Conservation (phyloP, 345 rosid species). For the Toxicodendron radicans region DNA sequence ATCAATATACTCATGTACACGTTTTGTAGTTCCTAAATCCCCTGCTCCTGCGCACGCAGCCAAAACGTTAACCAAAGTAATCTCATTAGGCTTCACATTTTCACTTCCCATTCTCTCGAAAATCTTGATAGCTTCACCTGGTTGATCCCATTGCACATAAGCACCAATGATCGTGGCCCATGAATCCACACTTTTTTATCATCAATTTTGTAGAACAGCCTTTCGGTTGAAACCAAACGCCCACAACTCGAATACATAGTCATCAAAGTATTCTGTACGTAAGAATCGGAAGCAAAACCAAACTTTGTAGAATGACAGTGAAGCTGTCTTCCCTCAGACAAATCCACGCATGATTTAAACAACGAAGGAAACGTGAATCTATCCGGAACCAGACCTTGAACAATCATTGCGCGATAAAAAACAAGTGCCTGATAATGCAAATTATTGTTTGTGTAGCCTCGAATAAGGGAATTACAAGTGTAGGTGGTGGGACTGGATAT, state of each 20-base stretch:
- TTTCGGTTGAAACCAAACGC: slow-evolving; percentile 19
- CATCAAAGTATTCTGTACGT: slow-evolving; percentile 26
- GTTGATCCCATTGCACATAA: slow-evolving; percentile 19
- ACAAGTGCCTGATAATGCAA: slow-evolving; percentile 6
- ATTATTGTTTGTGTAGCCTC: slow-evolving; percentile 25
- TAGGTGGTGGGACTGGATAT: slow-evolving; percentile 13
- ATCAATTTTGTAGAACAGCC: slow-evolving; percentile 19
- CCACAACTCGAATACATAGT: slow-evolving; percentile 24
- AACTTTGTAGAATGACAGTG: slow-evolving; percentile 26
- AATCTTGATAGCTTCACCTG: slow-evolving; percentile 9
- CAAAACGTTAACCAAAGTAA: slow-evolving; percentile 8
- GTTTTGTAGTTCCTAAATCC: slow-evolving; percentile 16
- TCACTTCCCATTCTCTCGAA: slow-evolving; percentile 10
- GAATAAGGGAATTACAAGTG: slow-evolving; percentile 22
- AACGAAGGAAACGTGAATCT: slow-evolving; percentile 29
- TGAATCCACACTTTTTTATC: slow-evolving; percentile 23
- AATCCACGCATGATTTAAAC: slow-evolving; percentile 20
- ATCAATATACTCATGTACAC: slow-evolving; percentile 16
- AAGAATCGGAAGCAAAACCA: slow-evolving; percentile 27
- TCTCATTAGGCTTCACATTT: background rate
- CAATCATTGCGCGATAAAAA: slow-evolving; percentile 19
- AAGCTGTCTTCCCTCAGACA: slow-evolving; percentile 11
- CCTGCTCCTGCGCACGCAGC: background rate
- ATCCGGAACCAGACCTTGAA: slow-evolving; percentile 18
- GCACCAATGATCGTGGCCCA: slow-evolving; percentile 28